Conservation (phyloP, 1,284 basidiomycete species). For the Ceratobasidium sp. region DNA sequence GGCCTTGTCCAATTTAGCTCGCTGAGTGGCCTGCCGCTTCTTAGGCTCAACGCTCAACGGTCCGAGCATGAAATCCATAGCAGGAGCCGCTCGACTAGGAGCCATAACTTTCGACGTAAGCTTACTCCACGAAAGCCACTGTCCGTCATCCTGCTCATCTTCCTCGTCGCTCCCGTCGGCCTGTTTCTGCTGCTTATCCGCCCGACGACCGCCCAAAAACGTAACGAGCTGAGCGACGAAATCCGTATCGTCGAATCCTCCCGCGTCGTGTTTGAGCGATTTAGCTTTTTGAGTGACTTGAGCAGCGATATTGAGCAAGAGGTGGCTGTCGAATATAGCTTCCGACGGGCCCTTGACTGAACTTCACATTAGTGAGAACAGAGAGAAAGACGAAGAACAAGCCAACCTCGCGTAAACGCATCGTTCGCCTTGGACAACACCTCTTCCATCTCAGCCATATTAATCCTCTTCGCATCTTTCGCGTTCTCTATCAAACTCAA, state of each 20-base stretch:
- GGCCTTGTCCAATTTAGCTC: conserved; percentile 76
- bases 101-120: conserved; percentile 78
- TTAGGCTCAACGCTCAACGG: conserved; percentile 81
- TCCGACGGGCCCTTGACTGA: conserved; percentile 41
- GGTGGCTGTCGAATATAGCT: conserved; percentile 63
- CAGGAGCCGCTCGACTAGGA: conserved; percentile 76
- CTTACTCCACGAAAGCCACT: conserved; percentile 74
- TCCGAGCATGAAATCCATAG: conserved; percentile 84
- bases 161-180: conserved; percentile 51
- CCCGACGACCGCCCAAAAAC: conserved; percentile 72
- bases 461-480: conserved; percentile 44
- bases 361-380: neutral
- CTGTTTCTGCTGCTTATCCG: conserved; percentile 33
- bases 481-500: conserved; percentile 25
- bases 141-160: conserved; percentile 60
- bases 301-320: conserved; percentile 46
- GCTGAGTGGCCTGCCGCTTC: conserved; percentile 66
- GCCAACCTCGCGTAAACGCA: conserved; percentile 41
- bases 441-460: conserved; percentile 40
- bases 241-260: conserved; percentile 85
- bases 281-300: conserved; percentile 72
- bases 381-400: neutral
- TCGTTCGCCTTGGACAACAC: conserved; percentile 41
- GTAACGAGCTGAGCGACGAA: conserved; percentile 76
- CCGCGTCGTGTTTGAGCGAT: conserved; percentile 83